Base-by-base conservation (phyloP, 208 protist genomes). In the Wallacemonas rigidus region DNA sequence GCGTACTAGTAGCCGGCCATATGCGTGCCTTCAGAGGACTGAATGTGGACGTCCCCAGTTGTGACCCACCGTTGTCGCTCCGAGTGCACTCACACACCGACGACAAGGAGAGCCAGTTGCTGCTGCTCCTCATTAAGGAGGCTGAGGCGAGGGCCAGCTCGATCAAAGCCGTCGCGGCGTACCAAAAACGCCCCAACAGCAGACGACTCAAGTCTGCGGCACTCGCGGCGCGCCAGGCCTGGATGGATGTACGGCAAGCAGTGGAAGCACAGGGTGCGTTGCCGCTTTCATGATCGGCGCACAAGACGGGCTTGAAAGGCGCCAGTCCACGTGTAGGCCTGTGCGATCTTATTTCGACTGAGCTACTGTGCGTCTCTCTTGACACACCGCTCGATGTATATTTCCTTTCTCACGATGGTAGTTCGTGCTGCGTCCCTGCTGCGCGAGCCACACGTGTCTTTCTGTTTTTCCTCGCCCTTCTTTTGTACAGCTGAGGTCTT, bases 1-100 rank as follows among this genome's bases (percentile, higher is more conserved):
- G 58, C 48, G 55, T 87, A 12, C 68, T 87, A 11, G 58, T 61
- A 3, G 47, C 61, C 2, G 72, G 54, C 14, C 72, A 77, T 7
- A 62, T 50, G 3, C 35, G 45, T 39, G 72, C 72, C 17, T 67
- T 77, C 1, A 45, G 65, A 26, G 54, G 45, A 14, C n/a, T 77
- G 44, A 62, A 54, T 14, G 3, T 77, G 7, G 17, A 55, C 3
- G 26, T 71, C 7, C 7, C 17, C 3, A 4, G 26, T 5, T 67
- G 43, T n/a, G 64, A 69, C 50, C 54, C 60, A n/a, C 63, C 56
- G 7, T 39, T 77, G 26, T 71, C 72, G 40, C 43, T 51, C 14
- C 17, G 40, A 57, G 65, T 77, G 3, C 36, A 8, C 43, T 38
- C 60, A 3, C 65, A 67, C 2, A 45, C 26, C 5, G 47, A 67